phyloP scores from a whole-genome alignment of 306 rosid genomes.

The Cicer chorassanicum region DNA sequence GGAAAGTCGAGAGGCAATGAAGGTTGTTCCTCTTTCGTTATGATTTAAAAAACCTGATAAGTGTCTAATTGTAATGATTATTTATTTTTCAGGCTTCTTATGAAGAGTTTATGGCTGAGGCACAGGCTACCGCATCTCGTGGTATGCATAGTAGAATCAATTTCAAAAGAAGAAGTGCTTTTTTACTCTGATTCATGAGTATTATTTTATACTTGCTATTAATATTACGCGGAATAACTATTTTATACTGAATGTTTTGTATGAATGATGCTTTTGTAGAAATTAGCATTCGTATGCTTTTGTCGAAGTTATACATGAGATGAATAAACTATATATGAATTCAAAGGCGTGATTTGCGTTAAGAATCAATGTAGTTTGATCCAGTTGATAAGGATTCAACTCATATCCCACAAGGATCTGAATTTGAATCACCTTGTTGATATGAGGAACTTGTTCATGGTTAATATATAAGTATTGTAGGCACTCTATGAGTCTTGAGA shows the following conservation, averaged over 20 bases:
- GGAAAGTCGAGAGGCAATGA: conserved; percentile 77
- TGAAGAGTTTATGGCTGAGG: conserved; percentile 75
- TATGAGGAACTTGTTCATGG: too few species aligned
- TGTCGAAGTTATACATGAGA: not conserved
- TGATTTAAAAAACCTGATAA: conserved; percentile 14
- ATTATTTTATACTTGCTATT: not conserved
- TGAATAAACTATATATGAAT: not conserved
- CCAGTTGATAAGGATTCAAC: too few species aligned
- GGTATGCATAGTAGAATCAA: conserved; percentile 53
- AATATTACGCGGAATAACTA: not conserved
- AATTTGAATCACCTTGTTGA: too few species aligned
- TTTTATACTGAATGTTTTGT: not conserved
- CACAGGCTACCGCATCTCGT: conserved; percentile 70
- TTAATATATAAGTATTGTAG: too few species aligned
- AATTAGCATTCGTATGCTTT: not conserved
- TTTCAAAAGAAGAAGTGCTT: conserved; percentile 3
- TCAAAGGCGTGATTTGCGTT: not conserved
- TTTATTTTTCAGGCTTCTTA: conserved; percentile 65
- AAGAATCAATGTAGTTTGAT: too few species aligned
- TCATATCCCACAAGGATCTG: too few species aligned
- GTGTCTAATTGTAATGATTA: conserved; percentile 24
- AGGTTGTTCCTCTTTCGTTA: conserved; percentile 53
- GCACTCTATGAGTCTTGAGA: too few species aligned
- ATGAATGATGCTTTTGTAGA: not conserved
- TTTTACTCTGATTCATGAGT: not conserved